These are phyloP conservation scores for Leccinum longicurvipes DNA, from an alignment of 768 basidiomycete genomes.

Conservation along the genomic window DNA sequence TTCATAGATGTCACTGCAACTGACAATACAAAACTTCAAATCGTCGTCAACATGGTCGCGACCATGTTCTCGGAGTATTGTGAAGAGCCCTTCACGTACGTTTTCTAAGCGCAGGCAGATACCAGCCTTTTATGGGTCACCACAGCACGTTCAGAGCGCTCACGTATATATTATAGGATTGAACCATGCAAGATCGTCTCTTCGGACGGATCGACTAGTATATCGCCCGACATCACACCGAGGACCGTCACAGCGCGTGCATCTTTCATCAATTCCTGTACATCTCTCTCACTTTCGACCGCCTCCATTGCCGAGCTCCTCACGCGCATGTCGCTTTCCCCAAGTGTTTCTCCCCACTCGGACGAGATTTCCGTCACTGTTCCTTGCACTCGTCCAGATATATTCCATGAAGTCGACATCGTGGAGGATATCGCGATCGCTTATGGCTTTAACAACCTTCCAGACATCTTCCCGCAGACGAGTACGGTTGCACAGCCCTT, in stretches of 20 bases:
- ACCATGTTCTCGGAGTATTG: conserved; percentile 99
- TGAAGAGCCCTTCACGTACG: conserved; percentile 87
- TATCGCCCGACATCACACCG: conserved; percentile 80
- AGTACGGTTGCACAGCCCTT: conserved; percentile 94
- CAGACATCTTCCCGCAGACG: conserved; percentile 86
- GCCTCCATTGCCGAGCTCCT: conserved; percentile 70
- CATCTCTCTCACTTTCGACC: conserved; percentile 71
- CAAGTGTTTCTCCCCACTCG: conserved; percentile 40
- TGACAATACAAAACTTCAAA: conserved; percentile 93
- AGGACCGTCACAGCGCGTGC: conserved; percentile 70
- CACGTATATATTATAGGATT: conserved; percentile 49
- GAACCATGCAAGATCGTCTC: conserved; percentile 88
- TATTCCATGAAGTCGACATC: conserved; percentile 96
- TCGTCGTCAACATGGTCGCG: conserved; percentile 90
- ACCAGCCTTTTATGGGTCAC: neutral
- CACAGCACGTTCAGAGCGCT: neutral
- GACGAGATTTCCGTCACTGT: conserved; percentile 77
- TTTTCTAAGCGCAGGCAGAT: neutral
- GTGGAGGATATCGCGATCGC: conserved; percentile 98
- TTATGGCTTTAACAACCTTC: conserved; percentile 96
- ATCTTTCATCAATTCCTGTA: conserved; percentile 95
- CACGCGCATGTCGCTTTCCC: conserved; percentile 76
- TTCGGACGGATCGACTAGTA: conserved; percentile 68
- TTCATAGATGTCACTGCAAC: conserved; percentile 98
- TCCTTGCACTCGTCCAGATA: conserved; percentile 96